Evolutionary conservation across 345 rosid genomes (phyloP), one percentile per base, ranked within the genome.

Genomic region (Salix caprea): DNA sequence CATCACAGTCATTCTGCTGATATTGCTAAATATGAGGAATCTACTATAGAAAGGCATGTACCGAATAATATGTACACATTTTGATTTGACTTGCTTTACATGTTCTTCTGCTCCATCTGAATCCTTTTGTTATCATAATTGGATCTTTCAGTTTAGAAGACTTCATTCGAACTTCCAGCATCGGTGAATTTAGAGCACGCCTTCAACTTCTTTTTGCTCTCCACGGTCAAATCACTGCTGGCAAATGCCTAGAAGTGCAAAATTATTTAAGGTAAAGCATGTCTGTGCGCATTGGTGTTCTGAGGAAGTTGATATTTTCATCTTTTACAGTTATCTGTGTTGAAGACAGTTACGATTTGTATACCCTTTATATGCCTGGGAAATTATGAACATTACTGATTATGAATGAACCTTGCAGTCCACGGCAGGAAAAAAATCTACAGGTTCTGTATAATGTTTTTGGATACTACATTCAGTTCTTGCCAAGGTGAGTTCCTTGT

Each of bases 121-220:
- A 18, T 54, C 30, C 24, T 46, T 61, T 69, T 6, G 70, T 77
- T 85, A 71, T 87, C 42, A 36, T 39, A 74, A 67, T 50, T 73
- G 56, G 67, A 50, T 66, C 16, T 74, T 86, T 85, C 91, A 96
- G 99, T 86, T 88, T 96, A 89, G 86, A 87, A 82, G 96, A 90
- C 84, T 92, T 96, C 77, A 82, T 96, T 70, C 91, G 85, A 84
- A 91, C 92, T 70, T 92, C 98, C 50, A 96, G 90, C 78, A 56
- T 92, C 75, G 98, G 98, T 72, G 99, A 96, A 88, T 93, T 91
- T 80, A 85, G 85, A 86, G 88, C 81, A 75, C 96, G 99, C 30
- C 94, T 96, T 73, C 92, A 91, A 78, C 97, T 96, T 79, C 87
- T 96, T 77, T 86, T 86, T 84, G 88, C 93, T 71, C 92, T 96